Base-by-base conservation (phyloP, 495 filamentous ascomycete species). In the Ascobolus immersus region DNA sequence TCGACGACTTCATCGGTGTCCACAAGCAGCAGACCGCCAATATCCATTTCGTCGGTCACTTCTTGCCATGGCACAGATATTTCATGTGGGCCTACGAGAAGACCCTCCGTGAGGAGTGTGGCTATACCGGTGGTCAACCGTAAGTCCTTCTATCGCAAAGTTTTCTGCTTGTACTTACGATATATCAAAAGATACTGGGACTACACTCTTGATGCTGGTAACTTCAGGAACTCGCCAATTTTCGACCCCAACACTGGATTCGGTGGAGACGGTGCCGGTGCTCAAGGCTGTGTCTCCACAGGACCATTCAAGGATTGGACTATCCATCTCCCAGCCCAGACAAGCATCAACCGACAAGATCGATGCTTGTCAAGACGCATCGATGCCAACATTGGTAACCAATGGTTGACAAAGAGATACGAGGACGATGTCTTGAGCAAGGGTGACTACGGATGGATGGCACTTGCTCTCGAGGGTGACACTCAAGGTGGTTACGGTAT, bases 1-100 rank as follows among this genome's bases (percentile, higher is more conserved):
- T 64, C 40, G 75, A 79, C 53, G 73, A 79, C 48, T 78, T 80
- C 40, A 56, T 71, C 24, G 69, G 59, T 11, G 60, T 62, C 4
- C 56, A 61, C 18, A 44, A 52, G 11, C 26, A 38, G 4, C 45
- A 52, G 25, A 39, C 48, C 2, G 33, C 40, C 5, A 47, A 46
- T 32, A 44, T 56, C 15, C 58, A 60, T 38, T 36, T 28, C n/a
- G 50, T 55, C 9, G 51, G 48, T 11, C 39, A 41, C 14, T 57
- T 57, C 34, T 43, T 54, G 1, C 53, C 52, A 12, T 55, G 44
- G 37, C 51, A 55, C 30, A 36, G 51, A 8, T 46, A 38, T 15
- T 43, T 43, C 30, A 22, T 54, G 7, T 38, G 42, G 37, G 17
- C 39, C 1, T 50, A 48, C 28, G 51, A 56, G 35, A 35, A 19